Conservation (phyloP, 2,329 filamentous ascomycete genomes). For the Zymoseptoria passerinii region DNA sequence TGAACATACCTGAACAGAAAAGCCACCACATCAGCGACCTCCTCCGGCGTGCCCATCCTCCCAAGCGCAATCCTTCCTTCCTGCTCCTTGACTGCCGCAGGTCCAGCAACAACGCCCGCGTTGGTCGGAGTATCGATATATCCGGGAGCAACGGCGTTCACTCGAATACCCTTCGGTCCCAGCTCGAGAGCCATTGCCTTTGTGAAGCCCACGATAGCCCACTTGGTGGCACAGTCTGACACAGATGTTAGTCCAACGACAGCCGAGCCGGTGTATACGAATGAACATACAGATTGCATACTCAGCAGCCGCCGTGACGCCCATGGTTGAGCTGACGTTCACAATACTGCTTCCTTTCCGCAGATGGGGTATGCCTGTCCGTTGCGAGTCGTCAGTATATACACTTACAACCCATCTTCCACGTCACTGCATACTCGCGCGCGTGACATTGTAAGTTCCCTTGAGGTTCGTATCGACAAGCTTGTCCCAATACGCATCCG, state of each 20-base stretch:
- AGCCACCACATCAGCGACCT: conserved; percentile 44
- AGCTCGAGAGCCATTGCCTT: conserved; percentile 38
- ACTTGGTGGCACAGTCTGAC: conserved; percentile 36
- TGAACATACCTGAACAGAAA: conserved; percentile 41
- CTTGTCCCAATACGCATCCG: conserved; percentile 38
- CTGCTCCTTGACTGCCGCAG: conserved; percentile 36
- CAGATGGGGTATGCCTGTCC: background rate
- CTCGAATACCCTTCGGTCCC: conserved; percentile 31
- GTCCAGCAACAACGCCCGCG: conserved; percentile 42
- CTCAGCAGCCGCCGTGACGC: conserved; percentile 28
- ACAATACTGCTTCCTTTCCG: conserved; percentile 28
- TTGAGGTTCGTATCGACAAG: conserved; percentile 34
- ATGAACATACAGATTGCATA: conserved; percentile 28
- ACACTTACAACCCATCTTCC: background rate
- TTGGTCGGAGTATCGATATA: conserved; percentile 43
- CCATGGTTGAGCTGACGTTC: conserved; percentile 37
- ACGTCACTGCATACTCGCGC: conserved; percentile 30
- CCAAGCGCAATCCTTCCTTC: conserved; percentile 34
- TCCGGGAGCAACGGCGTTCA: conserved; percentile 35
- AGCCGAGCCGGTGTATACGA: background rate
- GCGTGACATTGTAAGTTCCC: conserved; percentile 35
- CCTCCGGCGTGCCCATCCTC: conserved; percentile 38
- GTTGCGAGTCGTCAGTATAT: background rate
- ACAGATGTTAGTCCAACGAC: background rate
- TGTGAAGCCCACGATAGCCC: conserved; percentile 37